Evolutionary conservation across 2,329 filamentous ascomycete genomes (phyloP).

Genomic region (Clathrospora elynae): DNA sequence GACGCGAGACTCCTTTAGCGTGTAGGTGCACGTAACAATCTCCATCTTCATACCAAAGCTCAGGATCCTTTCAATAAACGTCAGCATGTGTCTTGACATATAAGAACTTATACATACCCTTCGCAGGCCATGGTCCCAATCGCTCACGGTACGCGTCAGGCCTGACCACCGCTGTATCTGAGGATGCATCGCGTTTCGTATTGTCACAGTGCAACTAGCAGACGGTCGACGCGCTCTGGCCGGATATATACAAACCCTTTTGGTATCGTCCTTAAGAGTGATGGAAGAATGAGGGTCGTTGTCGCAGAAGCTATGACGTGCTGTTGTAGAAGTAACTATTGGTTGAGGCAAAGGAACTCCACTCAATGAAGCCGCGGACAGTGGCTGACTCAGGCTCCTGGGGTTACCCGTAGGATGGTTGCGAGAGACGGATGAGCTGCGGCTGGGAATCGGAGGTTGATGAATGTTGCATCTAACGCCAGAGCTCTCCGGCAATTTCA

Average conservation of each 20-base stretch:
- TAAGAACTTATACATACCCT: slow-evolving; percentile 44
- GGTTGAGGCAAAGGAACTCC: slow-evolving; percentile 8
- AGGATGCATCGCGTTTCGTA: slow-evolving; percentile 26
- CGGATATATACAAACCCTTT: not conserved
- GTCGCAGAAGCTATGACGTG: slow-evolving; percentile 9
- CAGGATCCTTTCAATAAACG: slow-evolving; percentile 63
- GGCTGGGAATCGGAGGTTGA: slow-evolving; percentile 24
- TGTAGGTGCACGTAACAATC: slow-evolving; percentile 75
- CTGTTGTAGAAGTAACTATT: slow-evolving; percentile 2
- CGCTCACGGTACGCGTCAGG: slow-evolving; percentile 36
- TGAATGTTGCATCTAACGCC: slow-evolving; percentile 21
- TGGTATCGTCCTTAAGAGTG: slow-evolving; percentile 1
- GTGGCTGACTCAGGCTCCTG: slow-evolving; percentile 2
- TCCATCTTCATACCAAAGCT: slow-evolving; percentile 70
- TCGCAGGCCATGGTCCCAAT: slow-evolving; percentile 53
- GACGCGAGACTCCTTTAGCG: slow-evolving; percentile 65
- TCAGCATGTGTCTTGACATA: slow-evolving; percentile 10
- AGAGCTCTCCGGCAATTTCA: slow-evolving; percentile 14
- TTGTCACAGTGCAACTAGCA: slow-evolving; percentile 22
- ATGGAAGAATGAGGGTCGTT: slow-evolving; percentile 7
- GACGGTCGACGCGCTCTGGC: slow-evolving; percentile 20
- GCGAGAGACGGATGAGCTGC: slow-evolving; percentile 19
- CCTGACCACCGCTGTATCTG: slow-evolving; percentile 45
- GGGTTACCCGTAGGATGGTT: slow-evolving; percentile 1
- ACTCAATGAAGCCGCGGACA: slow-evolving; percentile 6